Base-by-base conservation (phyloP, 139 green algal species). In the Nannochloris sp. region DNA sequence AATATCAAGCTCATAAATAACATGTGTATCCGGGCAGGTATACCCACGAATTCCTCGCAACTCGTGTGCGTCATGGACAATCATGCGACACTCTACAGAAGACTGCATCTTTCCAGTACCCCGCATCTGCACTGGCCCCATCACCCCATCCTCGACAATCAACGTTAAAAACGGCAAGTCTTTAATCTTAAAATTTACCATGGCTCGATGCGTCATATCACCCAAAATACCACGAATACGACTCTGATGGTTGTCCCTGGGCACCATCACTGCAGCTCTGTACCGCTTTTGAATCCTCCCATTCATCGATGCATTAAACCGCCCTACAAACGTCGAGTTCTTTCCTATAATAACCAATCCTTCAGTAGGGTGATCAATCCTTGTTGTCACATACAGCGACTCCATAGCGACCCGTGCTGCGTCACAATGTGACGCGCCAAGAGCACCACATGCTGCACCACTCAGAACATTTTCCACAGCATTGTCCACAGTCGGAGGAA, bases 331-430 rank as follows among this genome's bases (percentile, higher is more conserved):
- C 6, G n/a, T 56, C 0, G 13, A 4, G 9, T 12, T 79, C 48
- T 67, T 76, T 0, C 64, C 79, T 63, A 93, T 72, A 57, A 95
- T 74, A 43, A 92, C 70, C 45, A 94, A 55, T 8, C 88, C 88
- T 48, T 84, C 73, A 2, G 88, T 95, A 63, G 81, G 81, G 5
- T 65, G 70, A 66, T 95, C 88, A 62, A 95, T 72, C 1, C 87
- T 65, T 64, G 85, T 79, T 1, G 71, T 78, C 10, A 82, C 70
- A 5, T 63, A 59, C 45, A 93, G 76, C 3, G 61, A 62, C 50
- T 62, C 59, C 0, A 44, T 6, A 0, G 49, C 72, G 13, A 87
- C 48, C 49, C 80, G 73, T 85, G 74, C 2, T 71, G 67, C 33
- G 79, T 23, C 58, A 8, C 23, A 2, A 44, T 29, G 25, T 6